Percentiles rank a stretch among this genome's conserved stretches.
phyloP scores from a whole-genome alignment of 2,329 filamentous ascomycete genomes.

The Metarhizium guizhouense region DNA sequence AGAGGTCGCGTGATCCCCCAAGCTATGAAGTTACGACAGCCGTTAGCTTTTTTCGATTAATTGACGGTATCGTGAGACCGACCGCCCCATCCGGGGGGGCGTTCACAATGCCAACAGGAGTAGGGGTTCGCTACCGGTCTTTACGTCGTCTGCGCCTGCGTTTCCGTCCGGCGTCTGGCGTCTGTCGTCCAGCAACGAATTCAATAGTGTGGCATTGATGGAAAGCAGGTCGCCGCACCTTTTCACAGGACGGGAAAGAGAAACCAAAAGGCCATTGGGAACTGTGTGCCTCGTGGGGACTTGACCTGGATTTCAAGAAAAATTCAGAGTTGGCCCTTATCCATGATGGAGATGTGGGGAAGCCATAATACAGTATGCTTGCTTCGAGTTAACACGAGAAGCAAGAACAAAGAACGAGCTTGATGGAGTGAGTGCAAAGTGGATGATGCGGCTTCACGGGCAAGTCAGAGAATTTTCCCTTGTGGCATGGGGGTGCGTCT shows the following conservation, averaged over 20 bases:
- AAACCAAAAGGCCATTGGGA: not conserved
- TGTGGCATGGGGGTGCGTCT: constrained; percentile 3
- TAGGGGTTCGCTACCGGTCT: not conserved
- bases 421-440: not conserved
- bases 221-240: not conserved
- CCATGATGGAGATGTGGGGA: not conserved
- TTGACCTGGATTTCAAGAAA: not conserved
- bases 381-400: not conserved
- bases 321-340: not conserved
- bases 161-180: not conserved
- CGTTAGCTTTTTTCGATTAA: not conserved
- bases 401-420: not conserved
- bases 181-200: not conserved
- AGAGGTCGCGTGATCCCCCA: constrained; percentile 11
- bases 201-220: not conserved
- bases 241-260: not conserved
- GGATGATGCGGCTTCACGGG: no score
- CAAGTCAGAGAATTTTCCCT: no score
- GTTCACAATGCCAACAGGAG: not conserved
- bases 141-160: not conserved
- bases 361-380: not conserved
- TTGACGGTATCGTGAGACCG: constrained; percentile 9
- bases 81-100: not conserved
- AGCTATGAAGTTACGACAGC: not conserved
- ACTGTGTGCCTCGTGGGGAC: not conserved